Evolutionary conservation across 2,329 filamentous ascomycete species (phyloP), one percentile per base, ranked within the genome.

Genomic region (Sporothrix inflata): DNA sequence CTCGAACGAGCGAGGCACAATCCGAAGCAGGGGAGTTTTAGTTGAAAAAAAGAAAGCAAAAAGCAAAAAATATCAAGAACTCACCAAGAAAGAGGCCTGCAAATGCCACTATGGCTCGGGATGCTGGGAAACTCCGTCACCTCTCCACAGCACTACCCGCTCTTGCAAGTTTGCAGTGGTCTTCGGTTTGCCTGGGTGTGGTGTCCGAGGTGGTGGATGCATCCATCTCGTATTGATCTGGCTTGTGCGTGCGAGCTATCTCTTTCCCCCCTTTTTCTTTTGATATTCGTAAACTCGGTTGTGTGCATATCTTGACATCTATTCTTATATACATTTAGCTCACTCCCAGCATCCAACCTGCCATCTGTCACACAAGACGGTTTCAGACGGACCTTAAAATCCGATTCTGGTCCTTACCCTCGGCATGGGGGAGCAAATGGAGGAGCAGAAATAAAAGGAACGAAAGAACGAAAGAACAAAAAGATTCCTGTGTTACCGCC

Each of bases 71-170:
- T 57, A 27, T 27, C 27, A 42, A 53, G 8, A 49, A 21, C 24
- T 34, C 30, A 38, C 57, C 21, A 40, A 42, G 1, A 60, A 38
- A 40, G 57, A 19, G 57, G n/a, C 57, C 34, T 61, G 5, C 30
- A 19, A n/a, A 38, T 6, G 16, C 57, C 6, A 14, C 57, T 16
- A 24, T 63, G 60, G 60, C 38, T 53, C 34, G 42, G 63, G 63
- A 66, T 42, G n/a, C 30, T 27, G 49, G n/a, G n/a, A 69, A 16
- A 69, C 51, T 27, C 51, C 21, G 51, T 30, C 51, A 4, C 24
- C 66, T 60, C 51, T 47, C 51, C 38, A 27, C 51, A 34, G 5
- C 49, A 42, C 45, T 69, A 69, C 67, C 67, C 51, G 67, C 67
- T 69, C 45, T 69, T 69, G 51, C 51, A 69, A 69, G 30, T 57